Percentiles rank a stretch among this genome's conserved stretches.
Evolutionary conservation across 805 yeast species (phyloP).

Genomic region (Cyberlindnera misumaiensis): DNA sequence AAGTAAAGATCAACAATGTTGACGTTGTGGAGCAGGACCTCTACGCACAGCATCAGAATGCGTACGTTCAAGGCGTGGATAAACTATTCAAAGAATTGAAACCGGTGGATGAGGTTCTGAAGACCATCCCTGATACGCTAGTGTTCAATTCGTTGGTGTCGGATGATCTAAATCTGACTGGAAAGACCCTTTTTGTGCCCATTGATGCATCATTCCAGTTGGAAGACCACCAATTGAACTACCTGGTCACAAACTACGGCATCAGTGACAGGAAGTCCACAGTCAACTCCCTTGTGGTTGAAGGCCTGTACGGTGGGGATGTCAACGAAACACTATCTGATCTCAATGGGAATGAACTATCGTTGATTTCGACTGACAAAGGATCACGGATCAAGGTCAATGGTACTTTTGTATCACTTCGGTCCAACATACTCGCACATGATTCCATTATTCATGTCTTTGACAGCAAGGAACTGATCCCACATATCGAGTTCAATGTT

Average conservation of each 20-base stretch:
- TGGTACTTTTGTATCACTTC: slow-evolving; percentile 25
- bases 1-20: slow-evolving; percentile 32
- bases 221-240: slow-evolving; percentile 38
- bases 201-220: slow-evolving; percentile 32
- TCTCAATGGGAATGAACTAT: slow-evolving; percentile 20
- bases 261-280: slow-evolving; percentile 21
- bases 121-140: not conserved
- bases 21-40: slow-evolving; percentile 53
- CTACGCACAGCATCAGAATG: slow-evolving; percentile 53
- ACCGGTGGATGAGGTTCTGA: slow-evolving; percentile 31
- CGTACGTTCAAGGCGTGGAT: slow-evolving; percentile 62
- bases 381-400: slow-evolving; percentile 34
- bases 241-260: slow-evolving; percentile 31
- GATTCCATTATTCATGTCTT: slow-evolving; percentile 48
- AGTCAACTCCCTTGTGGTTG: slow-evolving; percentile 29
- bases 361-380: slow-evolving; percentile 18
- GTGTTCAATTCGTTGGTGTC: slow-evolving; percentile 2
- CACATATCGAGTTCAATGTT: slow-evolving; percentile 36
- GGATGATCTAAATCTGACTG: slow-evolving; percentile 12
- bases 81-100: slow-evolving; percentile 32
- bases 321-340: slow-evolving; percentile 11
- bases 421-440: slow-evolving; percentile 35
- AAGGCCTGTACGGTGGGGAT: slow-evolving; percentile 42
- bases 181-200: slow-evolving; percentile 42
- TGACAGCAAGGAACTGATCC: slow-evolving; percentile 24